Conservation (phyloP, 495 filamentous ascomycete genomes). For the Aspergillus sclerotiicarbonarius region DNA sequence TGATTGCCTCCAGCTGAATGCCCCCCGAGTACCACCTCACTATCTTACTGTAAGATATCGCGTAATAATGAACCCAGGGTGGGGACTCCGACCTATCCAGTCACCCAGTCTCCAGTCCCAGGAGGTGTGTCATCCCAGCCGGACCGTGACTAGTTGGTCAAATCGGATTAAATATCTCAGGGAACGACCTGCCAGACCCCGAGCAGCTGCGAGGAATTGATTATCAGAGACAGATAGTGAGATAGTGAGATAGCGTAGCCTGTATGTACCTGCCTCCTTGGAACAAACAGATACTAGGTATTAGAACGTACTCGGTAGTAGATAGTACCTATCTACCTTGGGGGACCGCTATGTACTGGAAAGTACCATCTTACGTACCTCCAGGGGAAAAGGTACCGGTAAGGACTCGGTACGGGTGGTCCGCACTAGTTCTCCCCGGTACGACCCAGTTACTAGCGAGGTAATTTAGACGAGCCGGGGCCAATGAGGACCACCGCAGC, state of each 20-base stretch:
- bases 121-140: too few relatives aligned
- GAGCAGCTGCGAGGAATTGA: too few relatives aligned
- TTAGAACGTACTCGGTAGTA: too few relatives aligned
- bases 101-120: too few relatives aligned
- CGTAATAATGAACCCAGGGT: background rate
- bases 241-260: too few relatives aligned
- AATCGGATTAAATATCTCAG: too few relatives aligned
- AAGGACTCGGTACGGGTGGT: background rate
- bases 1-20: background rate
- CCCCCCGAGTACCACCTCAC: background rate
- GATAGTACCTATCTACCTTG: background rate
- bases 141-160: too few relatives aligned
- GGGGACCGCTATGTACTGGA: background rate
- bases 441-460: background rate
- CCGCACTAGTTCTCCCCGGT: background rate
- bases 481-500: constrained; percentile 12
- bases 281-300: too few relatives aligned
- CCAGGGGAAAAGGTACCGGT: constrained; percentile 1
- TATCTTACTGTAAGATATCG: constrained; percentile 1
- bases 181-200: too few relatives aligned
- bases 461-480: background rate
- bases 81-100: too few relatives aligned
- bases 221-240: too few relatives aligned
- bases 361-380: background rate
- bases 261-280: background rate